Evolutionary conservation across 2,329 filamentous ascomycete species (phyloP).

Genomic region (Pseudodiploospora longispora): DNA sequence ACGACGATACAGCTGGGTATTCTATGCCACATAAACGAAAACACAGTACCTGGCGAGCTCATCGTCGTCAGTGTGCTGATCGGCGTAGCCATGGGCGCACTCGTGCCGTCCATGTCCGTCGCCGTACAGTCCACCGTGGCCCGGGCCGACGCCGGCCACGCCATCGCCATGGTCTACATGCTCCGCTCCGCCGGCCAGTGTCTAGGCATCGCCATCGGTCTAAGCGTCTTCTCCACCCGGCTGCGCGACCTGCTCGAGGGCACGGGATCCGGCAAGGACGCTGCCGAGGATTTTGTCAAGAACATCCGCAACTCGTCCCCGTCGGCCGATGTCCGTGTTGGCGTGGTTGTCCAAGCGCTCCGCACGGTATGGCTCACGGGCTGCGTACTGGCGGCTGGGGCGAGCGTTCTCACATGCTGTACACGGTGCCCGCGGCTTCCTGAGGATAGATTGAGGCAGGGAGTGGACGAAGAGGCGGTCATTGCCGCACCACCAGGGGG

Average conservation of each 20-base stretch:
- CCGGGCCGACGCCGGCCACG: slow-evolving; percentile 14
- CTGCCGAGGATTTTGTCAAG: neutral
- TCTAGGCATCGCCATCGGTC: slow-evolving; percentile 19
- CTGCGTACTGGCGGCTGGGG: neutral
- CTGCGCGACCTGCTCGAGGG: slow-evolving; percentile 1
- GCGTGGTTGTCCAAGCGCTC: neutral
- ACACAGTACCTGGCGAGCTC: slow-evolving; percentile 46
- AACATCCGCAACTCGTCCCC: neutral
- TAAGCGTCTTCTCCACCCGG: slow-evolving; percentile 17
- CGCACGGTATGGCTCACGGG: neutral
- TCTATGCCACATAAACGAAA: slow-evolving; percentile 37
- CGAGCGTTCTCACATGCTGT: neutral
- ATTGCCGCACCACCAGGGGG: too few relatives aligned
- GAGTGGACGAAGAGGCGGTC: too few relatives aligned
- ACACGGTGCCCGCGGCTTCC: neutral
- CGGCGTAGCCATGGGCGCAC: slow-evolving; percentile 54
- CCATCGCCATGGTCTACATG: slow-evolving; percentile 18
- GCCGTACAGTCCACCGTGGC: slow-evolving; percentile 47
- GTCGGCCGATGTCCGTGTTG: too few relatives aligned
- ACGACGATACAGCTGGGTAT: slow-evolving; percentile 50
- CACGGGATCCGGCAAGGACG: neutral
- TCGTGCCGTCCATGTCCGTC: slow-evolving; percentile 57
- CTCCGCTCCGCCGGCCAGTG: slow-evolving; percentile 19
- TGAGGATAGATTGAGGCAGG: neutral
- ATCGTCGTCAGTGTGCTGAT: slow-evolving; percentile 53